Evolutionary conservation across 345 rosid genomes (phyloP).

Genomic region (Sapria himalayana): DNA sequence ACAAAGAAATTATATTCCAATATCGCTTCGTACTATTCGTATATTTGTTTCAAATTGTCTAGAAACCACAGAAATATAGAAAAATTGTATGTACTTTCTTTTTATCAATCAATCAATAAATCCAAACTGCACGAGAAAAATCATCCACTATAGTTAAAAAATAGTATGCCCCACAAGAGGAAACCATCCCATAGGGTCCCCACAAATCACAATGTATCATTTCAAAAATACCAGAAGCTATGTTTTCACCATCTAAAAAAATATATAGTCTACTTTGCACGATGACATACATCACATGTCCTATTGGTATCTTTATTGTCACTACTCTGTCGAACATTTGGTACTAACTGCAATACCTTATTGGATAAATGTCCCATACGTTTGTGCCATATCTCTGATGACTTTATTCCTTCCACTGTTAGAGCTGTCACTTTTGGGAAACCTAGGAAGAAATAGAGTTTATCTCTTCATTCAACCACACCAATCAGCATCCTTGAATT

Average conservation of each 20-base stretch:
- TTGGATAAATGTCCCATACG: not conserved
- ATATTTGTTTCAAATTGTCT: not conserved
- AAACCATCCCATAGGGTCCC: not conserved
- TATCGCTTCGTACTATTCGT: constrained; percentile 1
- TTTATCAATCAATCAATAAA: constrained; percentile 8
- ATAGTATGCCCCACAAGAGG: not conserved
- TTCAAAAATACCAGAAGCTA: constrained; percentile 2
- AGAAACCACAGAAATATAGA: not conserved
- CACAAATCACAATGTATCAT: constrained; percentile 12
- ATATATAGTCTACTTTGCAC: constrained; percentile 6
- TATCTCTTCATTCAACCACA: not conserved
- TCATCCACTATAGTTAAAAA: constrained; percentile 12
- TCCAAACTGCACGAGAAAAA: constrained; percentile 3
- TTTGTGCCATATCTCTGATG: constrained; percentile 4
- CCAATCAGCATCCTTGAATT: constrained; percentile 11
- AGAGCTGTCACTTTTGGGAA: not conserved
- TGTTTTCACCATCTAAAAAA: constrained; percentile 1
- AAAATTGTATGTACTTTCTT: not conserved
- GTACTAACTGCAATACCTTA: not conserved
- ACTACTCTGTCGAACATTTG: not conserved
- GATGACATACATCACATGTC: constrained; percentile 6
- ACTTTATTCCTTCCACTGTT: too few species aligned
- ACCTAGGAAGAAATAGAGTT: not conserved
- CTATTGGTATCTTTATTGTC: not conserved
- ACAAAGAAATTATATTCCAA: constrained; percentile 1